Evolutionary conservation across 176 grass and related monocot genomes (phyloP).

Genomic region (Avena sativa): DNA sequence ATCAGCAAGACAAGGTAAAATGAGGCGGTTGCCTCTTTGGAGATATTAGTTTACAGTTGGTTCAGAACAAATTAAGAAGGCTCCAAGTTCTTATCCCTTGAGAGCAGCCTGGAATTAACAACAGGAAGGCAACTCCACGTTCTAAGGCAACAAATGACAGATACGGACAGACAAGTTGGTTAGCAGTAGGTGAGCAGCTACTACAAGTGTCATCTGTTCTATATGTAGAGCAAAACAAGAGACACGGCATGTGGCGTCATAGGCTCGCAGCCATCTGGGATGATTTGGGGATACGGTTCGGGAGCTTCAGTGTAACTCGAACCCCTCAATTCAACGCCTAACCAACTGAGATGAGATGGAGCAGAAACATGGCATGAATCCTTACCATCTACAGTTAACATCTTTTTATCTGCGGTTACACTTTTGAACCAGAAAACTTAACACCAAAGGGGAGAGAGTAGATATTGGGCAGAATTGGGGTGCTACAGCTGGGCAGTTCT

Average conservation of each 20-base stretch:
- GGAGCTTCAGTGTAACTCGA: neutral
- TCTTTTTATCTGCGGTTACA: neutral
- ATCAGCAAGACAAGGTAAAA: neutral
- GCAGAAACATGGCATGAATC: slow-evolving; percentile 16
- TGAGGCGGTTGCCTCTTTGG: neutral
- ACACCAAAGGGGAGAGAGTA: neutral
- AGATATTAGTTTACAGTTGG: neutral
- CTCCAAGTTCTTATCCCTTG: neutral
- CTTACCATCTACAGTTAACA: neutral
- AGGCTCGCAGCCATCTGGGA: slow-evolving; percentile 37
- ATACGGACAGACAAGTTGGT: slow-evolving; percentile 51
- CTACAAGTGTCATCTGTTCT: slow-evolving; percentile 40
- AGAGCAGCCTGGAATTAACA: slow-evolving; percentile 35
- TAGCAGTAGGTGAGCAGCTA: slow-evolving; percentile 56
- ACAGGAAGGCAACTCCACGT: neutral
- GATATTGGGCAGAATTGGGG: neutral
- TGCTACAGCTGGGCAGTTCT: neutral
- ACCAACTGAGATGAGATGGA: neutral
- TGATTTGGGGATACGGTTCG: neutral
- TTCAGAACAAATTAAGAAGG: neutral
- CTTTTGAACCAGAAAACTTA: neutral
- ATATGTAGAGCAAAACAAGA: slow-evolving; percentile 12
- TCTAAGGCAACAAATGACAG: neutral
- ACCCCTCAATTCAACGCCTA: slow-evolving; percentile 13
- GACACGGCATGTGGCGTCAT: slow-evolving; percentile 32